A percentile compares a stretch with the other conserved stretches of the same genome.
These are phyloP conservation scores for Akanthomyces lecanii DNA, from an alignment of 2,329 filamentous ascomycete species.

Conservation along the genomic window DNA sequence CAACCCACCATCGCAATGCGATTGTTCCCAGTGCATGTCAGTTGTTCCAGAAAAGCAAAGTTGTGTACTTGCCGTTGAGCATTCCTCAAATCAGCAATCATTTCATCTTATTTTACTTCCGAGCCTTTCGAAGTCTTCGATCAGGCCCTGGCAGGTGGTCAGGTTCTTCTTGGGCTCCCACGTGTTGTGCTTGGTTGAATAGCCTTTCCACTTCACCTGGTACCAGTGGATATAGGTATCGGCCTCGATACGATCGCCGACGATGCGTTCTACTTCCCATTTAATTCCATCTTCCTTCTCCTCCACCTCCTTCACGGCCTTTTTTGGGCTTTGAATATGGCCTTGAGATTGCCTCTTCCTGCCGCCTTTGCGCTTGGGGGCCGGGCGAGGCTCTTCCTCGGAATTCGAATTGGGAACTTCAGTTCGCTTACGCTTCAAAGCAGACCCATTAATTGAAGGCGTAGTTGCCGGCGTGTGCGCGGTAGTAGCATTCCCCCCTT, in stretches of 20 bases:
- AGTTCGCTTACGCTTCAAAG: background rate
- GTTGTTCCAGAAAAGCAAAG: background rate
- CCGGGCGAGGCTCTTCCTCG: background rate
- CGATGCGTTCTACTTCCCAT: slow-evolving; percentile 46
- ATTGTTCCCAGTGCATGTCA: background rate
- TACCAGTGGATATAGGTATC: slow-evolving; percentile 39
- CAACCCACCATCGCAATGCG: background rate
- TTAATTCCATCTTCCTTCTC: slow-evolving; percentile 24
- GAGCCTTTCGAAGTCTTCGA: slow-evolving; percentile 34
- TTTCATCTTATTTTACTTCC: background rate
- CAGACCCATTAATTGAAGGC: background rate
- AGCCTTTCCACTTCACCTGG: slow-evolving; percentile 52
- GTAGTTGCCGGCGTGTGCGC: background rate
- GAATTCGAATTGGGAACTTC: background rate
- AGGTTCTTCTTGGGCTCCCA: slow-evolving; percentile 51
- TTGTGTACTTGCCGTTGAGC: background rate
- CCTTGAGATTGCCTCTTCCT: background rate
- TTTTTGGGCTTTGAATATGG: slow-evolving; percentile 17
- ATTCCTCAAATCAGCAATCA: background rate
- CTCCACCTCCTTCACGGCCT: slow-evolving; percentile 17
- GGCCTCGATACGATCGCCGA: slow-evolving; percentile 37
- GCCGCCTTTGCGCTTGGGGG: background rate
- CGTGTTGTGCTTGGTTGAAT: slow-evolving; percentile 39
- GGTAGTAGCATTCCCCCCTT: background rate
- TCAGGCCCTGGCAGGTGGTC: slow-evolving; percentile 32